Conservation (phyloP, 2,329 filamentous ascomycete species). For the Sphaceloma murrayae region DNA sequence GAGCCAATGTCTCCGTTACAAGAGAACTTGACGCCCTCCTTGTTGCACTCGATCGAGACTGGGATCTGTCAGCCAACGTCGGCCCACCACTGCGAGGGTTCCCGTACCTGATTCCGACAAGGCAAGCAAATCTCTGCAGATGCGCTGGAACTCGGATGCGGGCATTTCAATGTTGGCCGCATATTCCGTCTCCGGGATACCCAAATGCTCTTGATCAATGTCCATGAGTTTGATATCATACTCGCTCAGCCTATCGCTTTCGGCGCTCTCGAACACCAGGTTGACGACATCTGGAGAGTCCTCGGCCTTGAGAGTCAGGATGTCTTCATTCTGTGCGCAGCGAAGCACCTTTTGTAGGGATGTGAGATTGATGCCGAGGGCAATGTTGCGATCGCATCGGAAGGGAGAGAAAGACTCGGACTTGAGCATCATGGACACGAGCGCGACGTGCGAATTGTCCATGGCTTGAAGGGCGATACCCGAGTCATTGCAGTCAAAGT, state of each 20-base stretch:
- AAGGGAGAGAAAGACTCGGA: slow-evolving; percentile 89
- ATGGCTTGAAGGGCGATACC: slow-evolving; percentile 97
- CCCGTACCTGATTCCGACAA: slow-evolving; percentile 93
- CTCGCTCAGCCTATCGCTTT: slow-evolving; percentile 87
- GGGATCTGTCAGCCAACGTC: slow-evolving; percentile 23
- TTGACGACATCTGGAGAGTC: slow-evolving; percentile 94
- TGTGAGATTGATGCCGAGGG: slow-evolving; percentile 90
- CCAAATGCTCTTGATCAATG: slow-evolving; percentile 98
- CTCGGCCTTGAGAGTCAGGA: slow-evolving; percentile 93
- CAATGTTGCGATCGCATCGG: slow-evolving; percentile 98
- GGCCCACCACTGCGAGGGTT: slow-evolving; percentile 17
- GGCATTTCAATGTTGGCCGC: slow-evolving; percentile 86
- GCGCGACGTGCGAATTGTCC: slow-evolving; percentile 99
- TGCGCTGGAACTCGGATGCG: slow-evolving; percentile 80
- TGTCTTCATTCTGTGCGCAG: slow-evolving; percentile 86
- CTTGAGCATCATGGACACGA: slow-evolving; percentile 98
- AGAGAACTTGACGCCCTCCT: slow-evolving; percentile 93
- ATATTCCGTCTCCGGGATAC: slow-evolving; percentile 98
- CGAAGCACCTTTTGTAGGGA: slow-evolving; percentile 96
- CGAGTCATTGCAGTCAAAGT: slow-evolving; percentile 99
- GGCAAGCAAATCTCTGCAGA: slow-evolving; percentile 82
- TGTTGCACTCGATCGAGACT: slow-evolving; percentile 94
- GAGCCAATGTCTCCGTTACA: slow-evolving; percentile 93
- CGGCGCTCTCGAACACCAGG: slow-evolving; percentile 83
- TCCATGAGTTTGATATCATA: slow-evolving; percentile 99